Conservation (phyloP, 495 filamentous ascomycete species). For the Neurospora sp. region DNA sequence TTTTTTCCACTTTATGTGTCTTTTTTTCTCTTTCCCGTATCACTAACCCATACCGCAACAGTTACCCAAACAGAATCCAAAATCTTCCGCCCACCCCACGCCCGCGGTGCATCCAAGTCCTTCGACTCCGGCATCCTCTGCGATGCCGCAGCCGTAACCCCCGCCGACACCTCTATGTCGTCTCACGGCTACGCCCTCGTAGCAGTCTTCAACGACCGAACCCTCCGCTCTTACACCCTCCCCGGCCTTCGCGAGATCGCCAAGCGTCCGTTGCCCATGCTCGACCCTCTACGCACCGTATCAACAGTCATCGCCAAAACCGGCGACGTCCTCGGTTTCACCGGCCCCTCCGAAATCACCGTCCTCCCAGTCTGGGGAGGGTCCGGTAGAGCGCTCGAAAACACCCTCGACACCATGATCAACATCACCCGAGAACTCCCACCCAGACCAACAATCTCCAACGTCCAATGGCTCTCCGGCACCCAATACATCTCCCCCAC, state of each 20-base stretch:
- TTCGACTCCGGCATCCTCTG: slow-evolving; percentile 71
- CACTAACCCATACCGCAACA: slow-evolving; percentile 6
- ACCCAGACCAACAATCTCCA: slow-evolving; percentile 86
- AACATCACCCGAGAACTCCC: slow-evolving; percentile 65
- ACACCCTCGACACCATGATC: slow-evolving; percentile 60
- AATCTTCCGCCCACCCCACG: slow-evolving; percentile 73
- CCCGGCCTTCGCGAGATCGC: slow-evolving; percentile 80
- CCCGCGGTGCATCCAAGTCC: slow-evolving; percentile 79
- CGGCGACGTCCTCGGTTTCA: slow-evolving; percentile 79
- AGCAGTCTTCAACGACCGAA: slow-evolving; percentile 72
- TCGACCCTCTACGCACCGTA: slow-evolving; percentile 63
- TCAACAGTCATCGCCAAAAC: slow-evolving; percentile 60
- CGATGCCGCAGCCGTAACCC: slow-evolving; percentile 64
- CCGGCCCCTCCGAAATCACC: slow-evolving; percentile 76
- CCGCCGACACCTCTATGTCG: slow-evolving; percentile 61
- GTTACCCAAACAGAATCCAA: slow-evolving; percentile 67
- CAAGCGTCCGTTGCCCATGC: slow-evolving; percentile 47
- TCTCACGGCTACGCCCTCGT: slow-evolving; percentile 68
- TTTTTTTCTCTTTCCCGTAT: background rate
- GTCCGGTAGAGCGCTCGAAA: slow-evolving; percentile 29
- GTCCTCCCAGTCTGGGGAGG: slow-evolving; percentile 78
- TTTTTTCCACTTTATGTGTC: background rate
- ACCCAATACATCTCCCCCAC: slow-evolving; percentile 82
- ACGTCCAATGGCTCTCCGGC: slow-evolving; percentile 90
- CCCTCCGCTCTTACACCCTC: slow-evolving; percentile 68